Evolutionary conservation across 179 eudicot genomes (phyloP), one percentile per base, ranked within the genome.

Genomic region (Beta macrorhiza): DNA sequence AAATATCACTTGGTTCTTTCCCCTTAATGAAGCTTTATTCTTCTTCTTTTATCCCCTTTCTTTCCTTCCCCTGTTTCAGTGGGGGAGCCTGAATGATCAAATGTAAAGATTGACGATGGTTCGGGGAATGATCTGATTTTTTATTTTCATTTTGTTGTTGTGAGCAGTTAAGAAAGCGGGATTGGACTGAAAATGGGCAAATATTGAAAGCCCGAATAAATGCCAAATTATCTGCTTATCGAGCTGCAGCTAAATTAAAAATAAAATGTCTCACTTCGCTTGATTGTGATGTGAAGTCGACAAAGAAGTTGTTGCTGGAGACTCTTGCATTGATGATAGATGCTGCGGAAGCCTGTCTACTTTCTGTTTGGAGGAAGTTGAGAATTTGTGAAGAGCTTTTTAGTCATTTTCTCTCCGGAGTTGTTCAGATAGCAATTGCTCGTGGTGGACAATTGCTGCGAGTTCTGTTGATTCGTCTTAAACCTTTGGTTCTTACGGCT

Each of bases 311-410:
- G 88, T 87, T 92, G 86, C 92, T 90, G 75, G 90, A 86, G 63
- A 86, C 97, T 79, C 93, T 93, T 77, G 87, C 87, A 20, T 86
- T 91, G 84, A 89, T 93, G 87, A 89, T 91, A 79, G 98, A 92
- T 85, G 93, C 92, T 77, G 97, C 97, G 1, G 97, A 91, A 83
- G 94, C 93, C 76, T 97, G 99, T 87, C 80, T 97, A 65, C 83
- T 82, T 68, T 94, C 97, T 1, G 92, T 91, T 61, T 97, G 99
- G 98, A 88, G 98, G 74, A 94, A 91, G 88, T 79, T 92, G 82
- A 91, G 89, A 87, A 85, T 89, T 17, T 94, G 99, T 79, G 99
- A 94, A 84, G 98, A 94, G 81, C 97, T 94, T 59, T 94, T 97
- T 78, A 84, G 92, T 82, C 89, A 90, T 77, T 90, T 97, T 88